phyloP scores from a whole-genome alignment of 2,329 filamentous ascomycete species.

The Claviceps humidiphila region DNA sequence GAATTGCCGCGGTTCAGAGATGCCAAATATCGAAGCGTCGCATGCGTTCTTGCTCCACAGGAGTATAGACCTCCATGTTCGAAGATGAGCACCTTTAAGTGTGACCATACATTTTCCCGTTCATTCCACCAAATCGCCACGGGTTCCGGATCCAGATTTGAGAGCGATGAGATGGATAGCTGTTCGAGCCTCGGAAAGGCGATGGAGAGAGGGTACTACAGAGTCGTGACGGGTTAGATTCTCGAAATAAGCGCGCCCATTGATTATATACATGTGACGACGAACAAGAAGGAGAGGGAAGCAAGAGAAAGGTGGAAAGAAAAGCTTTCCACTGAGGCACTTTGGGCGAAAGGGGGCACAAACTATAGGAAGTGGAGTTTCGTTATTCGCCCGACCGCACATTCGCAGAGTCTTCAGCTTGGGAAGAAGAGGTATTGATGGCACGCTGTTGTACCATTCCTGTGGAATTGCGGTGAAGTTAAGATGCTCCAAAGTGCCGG shows the following conservation, averaged over 20 bases:
- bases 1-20: slow-evolving; percentile 11
- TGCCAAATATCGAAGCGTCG: slow-evolving; percentile 12
- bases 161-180: too few relatives aligned
- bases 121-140: slow-evolving; percentile 4
- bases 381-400: slow-evolving; percentile 7
- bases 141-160: too few relatives aligned
- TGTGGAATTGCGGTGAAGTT: slow-evolving; percentile 12
- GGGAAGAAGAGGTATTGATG: slow-evolving; percentile 12
- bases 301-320: too few relatives aligned
- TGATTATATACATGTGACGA: too few relatives aligned
- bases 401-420: slow-evolving; percentile 18
- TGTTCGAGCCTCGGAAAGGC: slow-evolving; percentile 7
- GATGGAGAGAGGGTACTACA: slow-evolving; percentile 11
- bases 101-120: slow-evolving; percentile 6
- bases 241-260: too few relatives aligned
- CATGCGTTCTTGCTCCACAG: not conserved
- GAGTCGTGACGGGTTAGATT: not conserved
- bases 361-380: slow-evolving; percentile 3
- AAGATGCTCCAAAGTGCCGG: slow-evolving; percentile 9
- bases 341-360: not conserved
- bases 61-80: not conserved
- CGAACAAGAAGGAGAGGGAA: too few relatives aligned
- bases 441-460: slow-evolving; percentile 8
- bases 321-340: too few relatives aligned
- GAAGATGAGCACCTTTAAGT: slow-evolving; percentile 11